Conservation (phyloP, 345 rosid species). For the Gossypium herbaceum region DNA sequence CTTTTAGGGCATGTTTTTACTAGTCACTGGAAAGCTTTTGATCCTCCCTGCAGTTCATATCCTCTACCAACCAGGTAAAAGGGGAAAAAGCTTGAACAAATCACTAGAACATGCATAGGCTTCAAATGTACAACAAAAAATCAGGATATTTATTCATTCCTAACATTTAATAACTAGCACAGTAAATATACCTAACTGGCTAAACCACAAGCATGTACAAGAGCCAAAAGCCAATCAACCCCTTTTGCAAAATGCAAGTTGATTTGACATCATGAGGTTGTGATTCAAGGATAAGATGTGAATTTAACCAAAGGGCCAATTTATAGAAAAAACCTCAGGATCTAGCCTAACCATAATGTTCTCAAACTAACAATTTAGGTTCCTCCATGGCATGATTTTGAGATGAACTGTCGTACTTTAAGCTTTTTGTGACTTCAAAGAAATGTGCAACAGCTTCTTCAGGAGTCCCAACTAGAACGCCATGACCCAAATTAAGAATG, state of each 20-base stretch:
- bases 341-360: neutral
- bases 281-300: slow-evolving; percentile 7
- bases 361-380: slow-evolving; percentile 52
- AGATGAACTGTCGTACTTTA: slow-evolving; percentile 43
- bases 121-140: neutral
- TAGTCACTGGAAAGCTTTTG: slow-evolving; percentile 3
- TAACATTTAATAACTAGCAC: slow-evolving; percentile 8
- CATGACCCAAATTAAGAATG: slow-evolving; percentile 86
- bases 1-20: neutral
- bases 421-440: slow-evolving; percentile 70
- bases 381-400: slow-evolving; percentile 43
- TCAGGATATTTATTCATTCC: neutral
- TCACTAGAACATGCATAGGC: neutral
- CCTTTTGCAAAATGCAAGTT: slow-evolving; percentile 16
- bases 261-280: slow-evolving; percentile 1
- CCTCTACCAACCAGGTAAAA: neutral
- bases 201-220: slow-evolving; percentile 18
- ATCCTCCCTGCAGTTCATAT: neutral
- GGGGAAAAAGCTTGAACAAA: neutral
- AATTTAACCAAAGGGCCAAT: slow-evolving; percentile 5
- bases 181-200: slow-evolving; percentile 16
- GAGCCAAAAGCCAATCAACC: slow-evolving; percentile 15
- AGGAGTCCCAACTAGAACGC: slow-evolving; percentile 90
- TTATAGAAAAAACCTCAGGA: slow-evolving; percentile 13
- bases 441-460: slow-evolving; percentile 95